Evolutionary conservation across 192 early-diverging fungal species (phyloP).

Genomic region (Rhizophagus clarus): DNA sequence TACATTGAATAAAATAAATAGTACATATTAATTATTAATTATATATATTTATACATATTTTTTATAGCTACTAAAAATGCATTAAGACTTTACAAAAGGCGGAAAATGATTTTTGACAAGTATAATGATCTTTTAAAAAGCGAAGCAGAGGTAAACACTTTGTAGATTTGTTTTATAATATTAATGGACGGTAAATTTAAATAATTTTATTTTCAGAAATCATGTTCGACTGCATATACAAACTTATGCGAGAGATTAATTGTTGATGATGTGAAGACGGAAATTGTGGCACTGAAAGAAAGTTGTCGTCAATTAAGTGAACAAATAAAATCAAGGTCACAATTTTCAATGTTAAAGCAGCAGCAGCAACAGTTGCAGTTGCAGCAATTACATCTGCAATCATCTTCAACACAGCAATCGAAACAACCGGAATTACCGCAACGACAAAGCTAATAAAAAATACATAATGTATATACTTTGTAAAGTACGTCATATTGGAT

Average conservation of each 20-base stretch:
- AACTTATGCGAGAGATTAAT: constrained; percentile 20
- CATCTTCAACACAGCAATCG: neutral
- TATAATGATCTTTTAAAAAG: constrained; percentile 10
- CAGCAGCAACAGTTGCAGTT: constrained; percentile 11
- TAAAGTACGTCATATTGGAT: neutral
- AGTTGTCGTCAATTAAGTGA: neutral
- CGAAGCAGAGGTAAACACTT: constrained; percentile 21
- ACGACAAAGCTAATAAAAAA: neutral
- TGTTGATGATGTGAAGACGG: neutral
- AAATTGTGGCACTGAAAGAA: neutral
- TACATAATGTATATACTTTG: neutral
- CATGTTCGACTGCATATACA: neutral
- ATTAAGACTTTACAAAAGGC: constrained; percentile 14
- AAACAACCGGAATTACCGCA: neutral
- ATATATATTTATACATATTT: no score
- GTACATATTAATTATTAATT: neutral
- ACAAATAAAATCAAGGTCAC: neutral
- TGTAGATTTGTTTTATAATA: neutral
- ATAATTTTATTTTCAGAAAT: neutral
- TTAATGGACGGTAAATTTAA: neutral
- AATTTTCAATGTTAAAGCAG: neutral
- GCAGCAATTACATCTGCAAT: constrained; percentile 14
- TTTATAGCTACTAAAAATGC: constrained; percentile 19
- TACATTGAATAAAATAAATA: neutral
- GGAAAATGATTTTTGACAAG: constrained; percentile 27